Base-by-base conservation (phyloP, 208 protist species). In the Plasmodiophora brassicae region DNA sequence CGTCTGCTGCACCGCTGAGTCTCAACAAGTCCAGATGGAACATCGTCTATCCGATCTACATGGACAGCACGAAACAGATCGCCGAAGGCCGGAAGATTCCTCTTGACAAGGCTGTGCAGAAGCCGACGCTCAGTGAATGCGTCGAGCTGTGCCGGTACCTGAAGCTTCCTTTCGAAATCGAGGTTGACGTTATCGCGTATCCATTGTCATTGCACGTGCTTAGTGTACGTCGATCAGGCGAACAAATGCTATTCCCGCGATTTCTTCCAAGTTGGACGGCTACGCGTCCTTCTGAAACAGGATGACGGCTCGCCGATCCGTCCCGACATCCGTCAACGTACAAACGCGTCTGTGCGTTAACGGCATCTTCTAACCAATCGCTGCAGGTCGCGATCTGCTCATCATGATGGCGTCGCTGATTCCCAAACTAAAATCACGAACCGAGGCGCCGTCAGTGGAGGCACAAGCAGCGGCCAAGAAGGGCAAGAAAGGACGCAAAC, bases 11-110 rank as follows among this genome's bases (percentile, higher is more conserved):
- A 38, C 5, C 5, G 14, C 65, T 5, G n/a, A 38, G 65, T 38
- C 10, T 44, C 32, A 78, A 5, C 14, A 44, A 14, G 41, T 14
- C 32, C 5, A n/a, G 65, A 5, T 78, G 65, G 65, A 78, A 78
- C n/a, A 78, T 78, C 65, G 41, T 78, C 32, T 78, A 78, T 32
- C 65, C 65, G 32, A 78, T 78, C n/a, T 78, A 78, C n/a, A 78
- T 78, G 65, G 65, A 78, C n/a, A 78, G 65, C n/a, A 78, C 65
- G n/a, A 78, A 78, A 32, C 32, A 78, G 65, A 78, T 78, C n/a
- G 5, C 65, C 20, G 65, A 78, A 78, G 65, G 65, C 5, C 65
- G 65, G 14, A 78, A 78, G n/a, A 78, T 78, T 78, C n/a, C 65
- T 5, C 65, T 78, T 5, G 5, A n/a, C 5, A 5, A 78, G 41